Evolutionary conservation across 495 filamentous ascomycete species (phyloP).

Genomic region (Cudoniella acicularis): DNA sequence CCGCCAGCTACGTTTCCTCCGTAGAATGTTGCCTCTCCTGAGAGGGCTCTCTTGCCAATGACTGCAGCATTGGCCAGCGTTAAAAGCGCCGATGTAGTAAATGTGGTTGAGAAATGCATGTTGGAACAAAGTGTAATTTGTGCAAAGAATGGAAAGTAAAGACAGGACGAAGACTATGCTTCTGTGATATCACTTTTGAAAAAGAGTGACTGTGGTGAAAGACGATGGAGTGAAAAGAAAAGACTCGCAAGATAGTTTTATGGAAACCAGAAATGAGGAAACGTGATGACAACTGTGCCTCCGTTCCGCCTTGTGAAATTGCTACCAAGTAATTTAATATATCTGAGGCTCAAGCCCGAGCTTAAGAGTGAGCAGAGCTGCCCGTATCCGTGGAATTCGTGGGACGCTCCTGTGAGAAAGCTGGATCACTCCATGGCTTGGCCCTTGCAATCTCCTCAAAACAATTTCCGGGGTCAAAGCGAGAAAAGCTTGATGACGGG

Average conservation of each 20-base stretch:
- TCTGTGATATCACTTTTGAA: background rate
- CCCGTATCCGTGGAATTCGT: background rate
- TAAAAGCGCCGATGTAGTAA: conserved; percentile 9
- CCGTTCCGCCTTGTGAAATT: background rate
- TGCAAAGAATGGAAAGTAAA: conserved; percentile 17
- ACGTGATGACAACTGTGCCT: background rate
- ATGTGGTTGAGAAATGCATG: conserved; percentile 20
- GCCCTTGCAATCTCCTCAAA: background rate
- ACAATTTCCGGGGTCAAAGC: background rate
- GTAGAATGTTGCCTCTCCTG: conserved; percentile 49
- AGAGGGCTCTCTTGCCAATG: conserved; percentile 19
- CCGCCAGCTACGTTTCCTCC: conserved; percentile 56
- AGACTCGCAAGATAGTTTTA: background rate
- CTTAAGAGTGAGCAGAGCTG: background rate
- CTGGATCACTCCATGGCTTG: background rate
- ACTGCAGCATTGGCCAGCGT: conserved; percentile 19
- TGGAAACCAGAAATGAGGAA: background rate
- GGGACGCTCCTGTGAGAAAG: background rate
- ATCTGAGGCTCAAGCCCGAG: background rate
- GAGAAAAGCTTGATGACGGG: no score
- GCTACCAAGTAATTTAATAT: background rate
- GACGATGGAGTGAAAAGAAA: background rate
- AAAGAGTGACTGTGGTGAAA: background rate
- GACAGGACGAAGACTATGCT: conserved; percentile 20
- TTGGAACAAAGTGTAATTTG: conserved; percentile 1